phyloP scores from a whole-genome alignment of 1,284 basidiomycete species.

The Microbotryum intermedium region DNA sequence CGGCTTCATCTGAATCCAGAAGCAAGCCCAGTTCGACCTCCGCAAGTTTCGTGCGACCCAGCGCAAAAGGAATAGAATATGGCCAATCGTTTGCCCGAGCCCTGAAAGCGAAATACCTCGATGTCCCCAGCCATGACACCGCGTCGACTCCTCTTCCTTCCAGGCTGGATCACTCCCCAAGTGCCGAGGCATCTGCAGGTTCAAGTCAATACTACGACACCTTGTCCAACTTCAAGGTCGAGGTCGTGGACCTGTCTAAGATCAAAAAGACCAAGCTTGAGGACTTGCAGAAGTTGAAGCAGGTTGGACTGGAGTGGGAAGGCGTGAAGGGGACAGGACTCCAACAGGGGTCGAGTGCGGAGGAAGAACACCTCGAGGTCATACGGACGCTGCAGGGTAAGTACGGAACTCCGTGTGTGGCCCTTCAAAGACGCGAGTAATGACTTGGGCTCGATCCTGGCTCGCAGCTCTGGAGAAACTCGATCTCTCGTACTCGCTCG shows the following conservation, averaged over 20 bases:
- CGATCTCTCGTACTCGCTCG: conserved; percentile 70
- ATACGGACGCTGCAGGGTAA: conserved; percentile 1
- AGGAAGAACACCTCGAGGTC: not conserved
- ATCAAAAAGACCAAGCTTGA: conserved; percentile 46
- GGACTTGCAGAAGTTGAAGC: conserved; percentile 60
- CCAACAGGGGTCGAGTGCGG: conserved; percentile 44
- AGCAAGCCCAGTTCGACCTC: not conserved
- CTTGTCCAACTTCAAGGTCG: conserved; percentile 53
- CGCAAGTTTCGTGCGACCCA: conserved; percentile 36
- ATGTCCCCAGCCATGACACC: conserved; percentile 34
- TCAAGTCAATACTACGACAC: conserved; percentile 39
- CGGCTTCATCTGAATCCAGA: conserved; percentile 3
- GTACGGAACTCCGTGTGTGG: not conserved
- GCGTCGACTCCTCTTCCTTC: not conserved
- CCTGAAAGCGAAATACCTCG: conserved; percentile 64
- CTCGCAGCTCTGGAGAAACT: conserved; percentile 61
- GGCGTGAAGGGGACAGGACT: conserved; percentile 48
- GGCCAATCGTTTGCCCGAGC: conserved; percentile 69
- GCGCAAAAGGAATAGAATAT: conserved; percentile 28
- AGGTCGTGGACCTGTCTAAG: conserved; percentile 72
- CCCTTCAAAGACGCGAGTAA: conserved; percentile 33
- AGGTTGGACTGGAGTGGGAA: conserved; percentile 67
- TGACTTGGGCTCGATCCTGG: conserved; percentile 35
- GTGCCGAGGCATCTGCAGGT: too few relatives aligned
- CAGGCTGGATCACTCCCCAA: too few relatives aligned